These are phyloP conservation scores for Phytophthora syringae DNA, from an alignment of 352 stramenopile species.

Conservation along the genomic window DNA sequence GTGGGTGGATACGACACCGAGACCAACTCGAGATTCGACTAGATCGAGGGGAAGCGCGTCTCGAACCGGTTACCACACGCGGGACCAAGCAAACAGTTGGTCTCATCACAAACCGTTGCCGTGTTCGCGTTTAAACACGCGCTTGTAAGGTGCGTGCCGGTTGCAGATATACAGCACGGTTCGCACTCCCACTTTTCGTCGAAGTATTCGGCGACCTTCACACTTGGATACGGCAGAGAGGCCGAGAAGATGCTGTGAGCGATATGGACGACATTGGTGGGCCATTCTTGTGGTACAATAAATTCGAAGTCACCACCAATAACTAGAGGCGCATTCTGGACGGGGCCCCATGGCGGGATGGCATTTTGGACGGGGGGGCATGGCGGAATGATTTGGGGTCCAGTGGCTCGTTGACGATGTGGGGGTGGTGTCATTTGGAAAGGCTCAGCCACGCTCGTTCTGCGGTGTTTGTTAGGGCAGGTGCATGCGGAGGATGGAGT, in stretches of 20 bases:
- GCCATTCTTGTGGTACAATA: not conserved
- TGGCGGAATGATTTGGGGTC: not conserved
- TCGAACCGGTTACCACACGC: constrained; percentile 5
- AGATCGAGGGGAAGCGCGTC: not conserved
- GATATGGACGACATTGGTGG: not conserved
- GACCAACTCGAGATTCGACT: too few species aligned
- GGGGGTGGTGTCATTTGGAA: too few species aligned
- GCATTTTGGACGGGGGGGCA: not conserved
- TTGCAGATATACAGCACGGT: not conserved
- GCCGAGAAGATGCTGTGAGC: not conserved
- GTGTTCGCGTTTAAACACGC: not conserved
- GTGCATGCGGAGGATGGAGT: too few species aligned
- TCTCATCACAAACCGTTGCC: not conserved
- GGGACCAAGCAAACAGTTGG: not conserved
- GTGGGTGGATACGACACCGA: not conserved
- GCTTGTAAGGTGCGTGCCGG: not conserved
- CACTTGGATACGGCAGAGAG: not conserved
- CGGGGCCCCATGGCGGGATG: too few species aligned
- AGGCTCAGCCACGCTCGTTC: too few species aligned
- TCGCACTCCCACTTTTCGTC: not conserved
- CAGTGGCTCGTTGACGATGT: too few species aligned
- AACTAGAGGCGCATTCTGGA: not conserved
- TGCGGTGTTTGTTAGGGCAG: too few species aligned
- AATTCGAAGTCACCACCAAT: constrained; percentile 1
- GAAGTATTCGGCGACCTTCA: not conserved